A percentile compares a stretch with the other conserved stretches of the same genome.
phyloP scores from a whole-genome alignment of 129 eudicot species.

The Flaveria sonorensis region DNA sequence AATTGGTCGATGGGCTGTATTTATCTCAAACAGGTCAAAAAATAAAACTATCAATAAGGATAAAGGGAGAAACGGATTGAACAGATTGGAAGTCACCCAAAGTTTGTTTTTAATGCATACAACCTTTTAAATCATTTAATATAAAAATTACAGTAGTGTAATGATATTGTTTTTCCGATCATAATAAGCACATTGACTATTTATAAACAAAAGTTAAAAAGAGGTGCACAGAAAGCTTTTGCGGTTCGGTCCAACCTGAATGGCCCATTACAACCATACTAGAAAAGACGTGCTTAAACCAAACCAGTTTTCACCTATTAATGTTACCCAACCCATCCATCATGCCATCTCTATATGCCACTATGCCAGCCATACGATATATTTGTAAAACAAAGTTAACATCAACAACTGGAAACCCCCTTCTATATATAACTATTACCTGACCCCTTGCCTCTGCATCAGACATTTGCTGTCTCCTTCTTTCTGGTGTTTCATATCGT shows the following conservation, averaged over 20 bases:
- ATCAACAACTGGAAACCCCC: neutral
- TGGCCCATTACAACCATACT: neutral
- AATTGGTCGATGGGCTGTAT: neutral
- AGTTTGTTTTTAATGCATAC: neutral
- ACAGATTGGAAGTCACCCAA: neutral
- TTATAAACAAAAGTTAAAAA: neutral
- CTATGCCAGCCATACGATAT: conserved; percentile 5
- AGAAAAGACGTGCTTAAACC: neutral
- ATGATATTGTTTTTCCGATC: neutral
- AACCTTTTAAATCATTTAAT: neutral
- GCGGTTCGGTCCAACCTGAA: neutral
- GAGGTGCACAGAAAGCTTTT: neutral
- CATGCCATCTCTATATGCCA: conserved; percentile 12
- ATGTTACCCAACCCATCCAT: neutral
- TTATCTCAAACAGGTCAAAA: neutral
- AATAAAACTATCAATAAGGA: neutral
- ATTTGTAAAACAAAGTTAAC: neutral
- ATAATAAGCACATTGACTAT: neutral
- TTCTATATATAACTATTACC: conserved; percentile 33
- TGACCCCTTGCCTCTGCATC: conserved; percentile 45
- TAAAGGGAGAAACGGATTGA: neutral
- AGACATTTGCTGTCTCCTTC: conserved; percentile 42
- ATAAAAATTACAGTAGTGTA: neutral
- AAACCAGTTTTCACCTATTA: neutral
- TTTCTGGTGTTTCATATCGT: conserved; percentile 42